Base-by-base conservation (phyloP, 495 filamentous ascomycete genomes). In the Talaromyces wortmannii region DNA sequence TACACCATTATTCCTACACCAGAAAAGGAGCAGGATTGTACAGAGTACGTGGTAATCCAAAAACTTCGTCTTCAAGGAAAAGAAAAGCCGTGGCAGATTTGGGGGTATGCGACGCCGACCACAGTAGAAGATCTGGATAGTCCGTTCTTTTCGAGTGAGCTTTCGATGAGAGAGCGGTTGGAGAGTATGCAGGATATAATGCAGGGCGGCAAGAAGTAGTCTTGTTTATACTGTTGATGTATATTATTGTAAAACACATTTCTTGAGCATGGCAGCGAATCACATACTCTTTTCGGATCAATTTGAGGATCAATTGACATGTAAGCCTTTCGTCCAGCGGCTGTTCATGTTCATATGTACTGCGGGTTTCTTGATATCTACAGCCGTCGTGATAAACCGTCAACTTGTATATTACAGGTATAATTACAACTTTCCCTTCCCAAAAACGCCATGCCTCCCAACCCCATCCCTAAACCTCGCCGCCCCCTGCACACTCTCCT, bases 41-140 rank as follows among this genome's bases (percentile, higher is more conserved):
- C 72, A 1, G 92, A 97, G 74, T 86, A 95, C 62, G 18, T 97
- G n/a, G 87, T 92, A 5, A 61, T 96, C 17, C 88, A 90, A 72
- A 77, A 78, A 61, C 59, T 68, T 23, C 65, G 85, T 48, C 69
- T 79, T 69, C 74, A 74, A 3, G 87, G 81, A 51, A 61, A 75
- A 57, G 76, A 83, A 44, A 69, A 67, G 40, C 77, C 78, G 11
- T 97, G 92, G 92, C 80, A 77, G 64, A 63, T 95, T 48, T 88
- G 90, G 84, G 91, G 91, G 23, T 84, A 82, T 36, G 67, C 81
- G 40, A 72, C 78, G 57, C 78, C 85, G 61, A 87, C 81, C 8
- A 81, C 76, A 43, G n/a, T 66, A 17, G 75, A 85, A 30, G 69
- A 73, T 17, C 67, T 79, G 50, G 47, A 66, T 13, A 63, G 44